Base-by-base conservation (phyloP, 2,329 filamentous ascomycete genomes). In the Chaetomiaceae sp. region DNA sequence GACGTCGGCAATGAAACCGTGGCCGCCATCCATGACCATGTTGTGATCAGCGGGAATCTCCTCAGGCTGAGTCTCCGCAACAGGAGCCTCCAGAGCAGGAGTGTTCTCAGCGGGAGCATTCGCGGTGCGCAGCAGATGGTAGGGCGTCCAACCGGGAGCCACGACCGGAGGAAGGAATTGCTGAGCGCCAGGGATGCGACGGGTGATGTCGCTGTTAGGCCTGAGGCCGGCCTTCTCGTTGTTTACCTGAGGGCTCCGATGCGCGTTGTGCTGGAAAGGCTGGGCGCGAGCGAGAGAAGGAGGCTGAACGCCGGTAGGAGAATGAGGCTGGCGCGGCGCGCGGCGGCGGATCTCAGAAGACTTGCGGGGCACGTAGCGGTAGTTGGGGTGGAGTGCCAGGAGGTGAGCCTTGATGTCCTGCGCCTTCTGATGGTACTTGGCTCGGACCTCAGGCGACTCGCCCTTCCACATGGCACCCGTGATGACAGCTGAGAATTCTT, bases 331-430 rank as follows among this genome's bases (percentile, higher is more conserved):
- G 12, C 52, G 44, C n/a, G 44, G 20, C 5, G 44, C 43, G 11
- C 56, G 56, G 15, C 56, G 54, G 29, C 51, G 54, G n/a, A 59
- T 59, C 17, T 59, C 56, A 23, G 33, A 46, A 31, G 56, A 58
- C 51, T 66, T 69, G 6, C 71, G 70, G 46, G 71, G 70, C 7
- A 61, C 56, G 57, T 75, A 75, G 51, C 69, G 68, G 60, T 75
- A 75, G 45, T 68, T 59, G 0, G 72, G 72, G 20, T 60, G 31
- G 14, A 42, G 47, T 8, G 29, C 22, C 52, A 53, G 37, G 11
- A 56, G 14, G 8, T 50, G 20, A 20, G 33, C 23, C 47, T 60
- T 56, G 50, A 56, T 37, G 20, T 54, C 51, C n/a, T 39, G 20
- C 6, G 57, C 40, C 29, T 57, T 54, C 25, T 48, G 38, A 11